These are phyloP conservation scores for Platismatia glauca DNA, from an alignment of 495 filamentous ascomycete species.

Conservation along the genomic window DNA sequence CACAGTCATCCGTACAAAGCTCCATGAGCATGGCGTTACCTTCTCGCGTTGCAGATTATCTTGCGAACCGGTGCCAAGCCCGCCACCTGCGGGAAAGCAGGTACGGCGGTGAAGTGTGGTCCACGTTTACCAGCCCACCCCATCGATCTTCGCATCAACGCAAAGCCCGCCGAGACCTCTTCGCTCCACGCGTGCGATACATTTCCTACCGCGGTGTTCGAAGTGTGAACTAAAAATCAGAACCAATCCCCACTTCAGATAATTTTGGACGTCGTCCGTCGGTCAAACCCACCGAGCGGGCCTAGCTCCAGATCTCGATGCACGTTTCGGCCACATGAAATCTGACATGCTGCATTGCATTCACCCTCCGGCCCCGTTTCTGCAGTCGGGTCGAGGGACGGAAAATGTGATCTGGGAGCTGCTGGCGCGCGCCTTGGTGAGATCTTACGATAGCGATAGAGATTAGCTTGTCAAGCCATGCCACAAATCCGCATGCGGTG, in stretches of 20 bases:
- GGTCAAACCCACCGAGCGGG: neutral
- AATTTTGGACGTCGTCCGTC: neutral
- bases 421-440: no score
- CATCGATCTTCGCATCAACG: neutral
- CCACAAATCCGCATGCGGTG: neutral
- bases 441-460: neutral
- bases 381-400: neutral
- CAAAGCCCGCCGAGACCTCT: neutral
- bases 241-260: neutral
- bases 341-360: conserved; percentile 3
- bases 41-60: neutral
- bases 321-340: neutral
- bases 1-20: neutral
- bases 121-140: neutral
- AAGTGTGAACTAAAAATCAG: neutral
- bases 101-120: neutral
- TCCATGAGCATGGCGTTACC: conserved; percentile 4
- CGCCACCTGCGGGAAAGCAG: neutral
- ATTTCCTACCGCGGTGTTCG: neutral
- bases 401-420: neutral
- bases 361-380: neutral
- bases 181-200: neutral
- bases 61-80: neutral
- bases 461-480: neutral
- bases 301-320: neutral